Percentiles rank a stretch among this genome's conserved stretches.
Evolutionary conservation across 371 early-diverging fungal genomes (phyloP).

Genomic region (Apophysomyces trapeziformis): DNA sequence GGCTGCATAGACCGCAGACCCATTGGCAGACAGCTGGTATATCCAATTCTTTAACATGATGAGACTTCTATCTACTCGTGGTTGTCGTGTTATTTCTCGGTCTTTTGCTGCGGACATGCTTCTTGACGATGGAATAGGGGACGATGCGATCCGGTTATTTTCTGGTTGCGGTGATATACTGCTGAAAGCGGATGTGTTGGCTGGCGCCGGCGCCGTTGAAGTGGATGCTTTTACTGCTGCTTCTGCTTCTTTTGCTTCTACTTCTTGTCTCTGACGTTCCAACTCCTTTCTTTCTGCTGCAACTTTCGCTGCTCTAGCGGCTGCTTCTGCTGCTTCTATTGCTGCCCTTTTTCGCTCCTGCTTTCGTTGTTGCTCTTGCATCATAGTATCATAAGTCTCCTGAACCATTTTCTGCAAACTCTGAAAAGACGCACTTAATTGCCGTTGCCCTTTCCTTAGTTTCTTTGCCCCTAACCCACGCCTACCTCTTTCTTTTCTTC

Average conservation of each 20-base stretch:
- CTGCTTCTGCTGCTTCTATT: constrained; percentile 12
- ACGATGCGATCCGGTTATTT: constrained; percentile 1
- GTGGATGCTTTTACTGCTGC: constrained; percentile 12
- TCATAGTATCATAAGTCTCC: constrained; percentile 15
- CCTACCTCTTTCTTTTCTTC: constrained; percentile 43
- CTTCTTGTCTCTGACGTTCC: constrained; percentile 18
- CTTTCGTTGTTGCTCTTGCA: constrained; percentile 26
- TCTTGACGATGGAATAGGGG: background rate
- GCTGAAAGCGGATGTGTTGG: background rate
- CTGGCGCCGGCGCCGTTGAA: constrained; percentile 11
- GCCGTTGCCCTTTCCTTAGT: background rate
- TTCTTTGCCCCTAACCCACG: constrained; percentile 8
- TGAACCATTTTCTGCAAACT: constrained; percentile 16
- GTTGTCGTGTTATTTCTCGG: background rate
- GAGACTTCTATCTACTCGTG: constrained; percentile 7
- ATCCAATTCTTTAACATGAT: constrained; percentile 32
- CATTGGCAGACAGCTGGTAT: constrained; percentile 22
- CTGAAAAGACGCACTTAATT: constrained; percentile 9
- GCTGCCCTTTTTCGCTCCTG: constrained; percentile 17
- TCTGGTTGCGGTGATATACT: constrained; percentile 7
- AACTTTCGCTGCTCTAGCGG: constrained; percentile 12
- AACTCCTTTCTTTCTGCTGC: constrained; percentile 14
- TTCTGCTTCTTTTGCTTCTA: constrained; percentile 12
- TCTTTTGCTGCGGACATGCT: background rate
- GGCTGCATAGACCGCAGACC: constrained; percentile 24